Conservation (phyloP, 176 grass and related monocot species). For the Carex pumila region DNA sequence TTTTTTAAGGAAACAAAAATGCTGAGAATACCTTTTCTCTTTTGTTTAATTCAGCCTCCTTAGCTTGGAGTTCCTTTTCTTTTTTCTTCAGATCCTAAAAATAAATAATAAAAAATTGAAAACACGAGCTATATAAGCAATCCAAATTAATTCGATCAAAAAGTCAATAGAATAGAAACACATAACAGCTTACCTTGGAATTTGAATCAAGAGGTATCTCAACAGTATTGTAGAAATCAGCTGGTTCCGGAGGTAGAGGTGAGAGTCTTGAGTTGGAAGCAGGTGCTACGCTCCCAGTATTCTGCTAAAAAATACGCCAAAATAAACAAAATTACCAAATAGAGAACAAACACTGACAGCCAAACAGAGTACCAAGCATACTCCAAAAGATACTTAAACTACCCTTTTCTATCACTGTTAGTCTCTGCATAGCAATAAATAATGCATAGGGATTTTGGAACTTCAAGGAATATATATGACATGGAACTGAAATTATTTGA, state of each 20-base stretch:
- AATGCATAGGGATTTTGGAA: not conserved
- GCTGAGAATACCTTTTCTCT: constrained; percentile 61
- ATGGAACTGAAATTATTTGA: not conserved
- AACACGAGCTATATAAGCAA: constrained; percentile 49
- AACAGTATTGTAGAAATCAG: constrained; percentile 79
- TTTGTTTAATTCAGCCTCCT: constrained; percentile 83
- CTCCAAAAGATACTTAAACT: not conserved
- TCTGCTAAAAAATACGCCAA: constrained; percentile 31
- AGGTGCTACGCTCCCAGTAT: constrained; percentile 54
- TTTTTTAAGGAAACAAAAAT: not conserved
- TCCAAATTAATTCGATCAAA: constrained; percentile 7
- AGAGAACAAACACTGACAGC: not conserved
- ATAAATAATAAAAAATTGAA: constrained; percentile 6
- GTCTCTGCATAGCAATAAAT: not conserved
- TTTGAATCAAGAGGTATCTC: constrained; percentile 78
- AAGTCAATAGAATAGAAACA: not conserved
- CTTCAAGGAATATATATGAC: not conserved
- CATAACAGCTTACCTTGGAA: constrained; percentile 43
- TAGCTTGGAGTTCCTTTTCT: constrained; percentile 88
- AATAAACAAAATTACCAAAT: not conserved
- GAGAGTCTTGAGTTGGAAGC: constrained; percentile 77
- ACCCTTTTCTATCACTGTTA: not conserved
- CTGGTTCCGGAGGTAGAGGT: constrained; percentile 79
- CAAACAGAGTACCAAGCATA: not conserved
- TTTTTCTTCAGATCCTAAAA: constrained; percentile 80